phyloP scores from a whole-genome alignment of 495 filamentous ascomycete genomes.

The Aspergillus ostianus region DNA sequence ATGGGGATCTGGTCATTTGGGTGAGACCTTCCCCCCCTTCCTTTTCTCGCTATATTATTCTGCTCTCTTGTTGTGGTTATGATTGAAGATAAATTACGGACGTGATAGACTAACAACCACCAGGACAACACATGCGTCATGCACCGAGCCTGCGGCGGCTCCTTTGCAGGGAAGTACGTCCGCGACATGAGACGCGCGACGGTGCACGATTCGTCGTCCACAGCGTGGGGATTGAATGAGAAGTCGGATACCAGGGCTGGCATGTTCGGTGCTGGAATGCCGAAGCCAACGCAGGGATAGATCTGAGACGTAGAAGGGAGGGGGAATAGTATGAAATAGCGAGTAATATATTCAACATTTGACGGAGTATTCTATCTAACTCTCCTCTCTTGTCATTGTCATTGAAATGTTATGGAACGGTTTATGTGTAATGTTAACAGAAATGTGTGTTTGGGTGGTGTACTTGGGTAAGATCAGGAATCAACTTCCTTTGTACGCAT shows the following conservation, averaged over 20 bases:
- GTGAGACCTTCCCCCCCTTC: slow-evolving; percentile 12
- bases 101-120: background rate
- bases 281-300: background rate
- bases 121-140: slow-evolving; percentile 51
- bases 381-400: too few species aligned
- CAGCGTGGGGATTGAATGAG: slow-evolving; percentile 44
- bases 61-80: too few species aligned
- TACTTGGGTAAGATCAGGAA: too few species aligned
- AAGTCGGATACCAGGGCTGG: background rate
- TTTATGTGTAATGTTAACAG: too few species aligned
- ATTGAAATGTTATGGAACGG: too few species aligned
- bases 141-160: slow-evolving; percentile 52
- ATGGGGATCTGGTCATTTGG: slow-evolving; percentile 57
- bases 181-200: slow-evolving; percentile 56
- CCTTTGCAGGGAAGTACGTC: slow-evolving; percentile 48
- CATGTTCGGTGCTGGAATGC: background rate
- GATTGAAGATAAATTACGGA: too few species aligned
- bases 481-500: too few species aligned
- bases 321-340: background rate
- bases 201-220: slow-evolving; percentile 39
- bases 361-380: background rate
- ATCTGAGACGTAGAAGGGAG: background rate
- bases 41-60: too few species aligned
- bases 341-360: background rate
- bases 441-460: too few species aligned